These are phyloP conservation scores for Apocynum venetum DNA, from an alignment of 257 asterid genomes.

Conservation along the genomic window DNA sequence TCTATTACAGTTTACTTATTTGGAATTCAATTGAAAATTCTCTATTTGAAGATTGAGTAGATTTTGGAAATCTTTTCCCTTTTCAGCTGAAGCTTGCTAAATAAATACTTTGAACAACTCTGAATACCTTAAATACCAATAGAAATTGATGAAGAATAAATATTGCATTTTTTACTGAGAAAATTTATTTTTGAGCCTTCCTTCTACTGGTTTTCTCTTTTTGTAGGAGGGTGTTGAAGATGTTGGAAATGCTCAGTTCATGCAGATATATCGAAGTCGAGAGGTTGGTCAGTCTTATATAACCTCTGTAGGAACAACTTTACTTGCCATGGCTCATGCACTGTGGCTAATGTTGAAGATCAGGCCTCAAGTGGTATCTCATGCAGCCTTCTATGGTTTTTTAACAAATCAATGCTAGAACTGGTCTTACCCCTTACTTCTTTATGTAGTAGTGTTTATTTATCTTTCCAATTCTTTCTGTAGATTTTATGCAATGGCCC, in stretches of 20 bases:
- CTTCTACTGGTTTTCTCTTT: slow-evolving; percentile 23
- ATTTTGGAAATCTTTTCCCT: not conserved
- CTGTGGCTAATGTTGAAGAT: slow-evolving; percentile 88
- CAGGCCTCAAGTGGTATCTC: slow-evolving; percentile 88
- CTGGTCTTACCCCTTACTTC: not conserved
- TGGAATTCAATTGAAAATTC: not conserved
- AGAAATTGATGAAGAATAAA: not conserved
- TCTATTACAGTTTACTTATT: not conserved
- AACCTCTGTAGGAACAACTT: slow-evolving; percentile 84
- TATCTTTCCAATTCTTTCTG: not conserved
- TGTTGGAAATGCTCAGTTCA: slow-evolving; percentile 46
- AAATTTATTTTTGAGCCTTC: slow-evolving; percentile 1
- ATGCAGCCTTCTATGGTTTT: slow-evolving; percentile 3
- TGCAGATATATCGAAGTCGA: slow-evolving; percentile 87
- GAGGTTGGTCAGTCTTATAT: slow-evolving; percentile 92
- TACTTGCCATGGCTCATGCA: slow-evolving; percentile 71
- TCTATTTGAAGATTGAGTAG: not conserved
- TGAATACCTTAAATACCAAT: not conserved
- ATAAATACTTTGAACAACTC: not conserved
- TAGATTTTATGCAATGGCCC: slow-evolving; percentile 96
- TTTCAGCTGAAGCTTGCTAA: not conserved
- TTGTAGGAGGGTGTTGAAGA: slow-evolving; percentile 48
- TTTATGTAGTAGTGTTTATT: not conserved
- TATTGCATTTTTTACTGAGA: not conserved
- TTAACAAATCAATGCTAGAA: not conserved